These are phyloP conservation scores for Chenopodium berlandieri DNA, from an alignment of 148 eudicot species.

Conservation along the genomic window DNA sequence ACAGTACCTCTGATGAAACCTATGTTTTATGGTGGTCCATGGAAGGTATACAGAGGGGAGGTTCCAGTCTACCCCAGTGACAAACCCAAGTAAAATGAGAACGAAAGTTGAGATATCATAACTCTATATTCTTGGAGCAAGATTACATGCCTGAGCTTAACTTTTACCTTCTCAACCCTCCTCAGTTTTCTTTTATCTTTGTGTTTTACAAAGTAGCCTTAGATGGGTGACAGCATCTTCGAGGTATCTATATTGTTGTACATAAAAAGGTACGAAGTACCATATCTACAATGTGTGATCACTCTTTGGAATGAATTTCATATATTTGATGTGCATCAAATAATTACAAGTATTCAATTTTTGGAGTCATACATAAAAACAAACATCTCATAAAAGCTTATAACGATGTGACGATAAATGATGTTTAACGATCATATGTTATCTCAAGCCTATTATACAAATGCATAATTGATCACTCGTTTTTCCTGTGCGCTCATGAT, in stretches of 20 bases:
- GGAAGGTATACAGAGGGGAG: slow-evolving; percentile 77
- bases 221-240: no score
- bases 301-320: not conserved
- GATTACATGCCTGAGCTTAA: no score
- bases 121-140: not conserved
- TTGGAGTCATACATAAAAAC: not conserved
- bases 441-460: no score
- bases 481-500: no score
- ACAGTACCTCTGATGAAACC: slow-evolving; percentile 83
- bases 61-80: slow-evolving; percentile 34
- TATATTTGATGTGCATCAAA: not conserved
- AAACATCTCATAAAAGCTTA: no score
- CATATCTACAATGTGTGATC: not conserved
- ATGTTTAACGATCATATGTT: no score
- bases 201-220: no score
- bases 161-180: no score
- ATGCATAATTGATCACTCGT: no score
- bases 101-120: not conserved
- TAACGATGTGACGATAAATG: no score
- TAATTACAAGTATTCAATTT: not conserved
- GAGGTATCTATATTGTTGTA: not conserved
- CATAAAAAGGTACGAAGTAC: not conserved
- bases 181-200: no score
- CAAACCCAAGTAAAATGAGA: not conserved
- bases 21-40: slow-evolving; percentile 78